Percentiles rank a stretch among this genome's conserved stretches.
These are phyloP conservation scores for Colletotrichum sublineola DNA, from an alignment of 2,329 filamentous ascomycete genomes.

Conservation along the genomic window DNA sequence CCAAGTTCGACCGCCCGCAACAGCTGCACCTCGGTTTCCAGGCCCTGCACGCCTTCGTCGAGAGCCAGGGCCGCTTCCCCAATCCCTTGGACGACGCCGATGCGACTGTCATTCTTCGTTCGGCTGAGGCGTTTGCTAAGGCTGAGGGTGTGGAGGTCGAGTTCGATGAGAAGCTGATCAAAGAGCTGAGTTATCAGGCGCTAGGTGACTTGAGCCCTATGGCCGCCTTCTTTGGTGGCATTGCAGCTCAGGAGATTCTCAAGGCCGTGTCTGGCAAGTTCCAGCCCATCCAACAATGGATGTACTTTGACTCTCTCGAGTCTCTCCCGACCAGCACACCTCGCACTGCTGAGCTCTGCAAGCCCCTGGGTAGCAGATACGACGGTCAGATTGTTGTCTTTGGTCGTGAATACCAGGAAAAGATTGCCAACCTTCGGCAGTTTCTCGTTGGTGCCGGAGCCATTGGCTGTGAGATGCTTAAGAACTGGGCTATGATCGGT, in stretches of 20 bases:
- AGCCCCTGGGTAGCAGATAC: conserved; percentile 86
- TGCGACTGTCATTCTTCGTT: conserved; percentile 80
- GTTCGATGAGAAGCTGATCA: conserved; percentile 91
- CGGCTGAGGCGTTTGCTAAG: conserved; percentile 80
- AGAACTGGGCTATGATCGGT: conserved; percentile 99
- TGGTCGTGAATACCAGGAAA: conserved; percentile 92
- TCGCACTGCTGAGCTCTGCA: conserved; percentile 89
- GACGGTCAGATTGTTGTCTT: conserved; percentile 98
- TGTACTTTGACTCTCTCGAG: conserved; percentile 99
- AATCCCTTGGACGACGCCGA: conserved; percentile 88
- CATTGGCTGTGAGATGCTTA: conserved; percentile 98
- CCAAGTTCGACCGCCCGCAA: conserved; percentile 95
- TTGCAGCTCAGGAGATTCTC: conserved; percentile 93
- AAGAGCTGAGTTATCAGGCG: conserved; percentile 94
- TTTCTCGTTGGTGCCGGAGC: conserved; percentile 97
- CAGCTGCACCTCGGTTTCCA: conserved; percentile 95
- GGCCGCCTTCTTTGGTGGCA: conserved; percentile 94
- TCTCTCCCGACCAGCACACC: conserved; percentile 82
- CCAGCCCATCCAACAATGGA: conserved; percentile 92
- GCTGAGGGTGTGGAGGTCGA: conserved; percentile 85
- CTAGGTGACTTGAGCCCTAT: conserved; percentile 91
- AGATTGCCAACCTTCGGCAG: conserved; percentile 88
- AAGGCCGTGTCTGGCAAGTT: conserved; percentile 99
- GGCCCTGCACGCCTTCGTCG: conserved; percentile 87
- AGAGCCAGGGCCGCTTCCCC: conserved; percentile 81